Evolutionary conservation across 495 filamentous ascomycete species (phyloP).

Genomic region (Hypomontagnella monticulosa): DNA sequence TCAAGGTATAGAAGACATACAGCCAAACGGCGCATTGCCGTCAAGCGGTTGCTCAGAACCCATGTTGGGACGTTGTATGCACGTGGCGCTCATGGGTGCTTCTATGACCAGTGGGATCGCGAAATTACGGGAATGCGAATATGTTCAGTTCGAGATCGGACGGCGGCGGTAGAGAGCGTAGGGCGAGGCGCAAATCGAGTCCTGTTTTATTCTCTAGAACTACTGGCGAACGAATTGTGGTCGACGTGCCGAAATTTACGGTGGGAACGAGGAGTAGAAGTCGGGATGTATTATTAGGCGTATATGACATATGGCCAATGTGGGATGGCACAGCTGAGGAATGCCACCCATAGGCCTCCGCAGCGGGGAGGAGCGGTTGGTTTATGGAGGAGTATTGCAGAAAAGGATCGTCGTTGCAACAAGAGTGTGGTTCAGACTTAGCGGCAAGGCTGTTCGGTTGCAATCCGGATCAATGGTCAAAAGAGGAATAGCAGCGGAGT

Average conservation of each 20-base stretch:
- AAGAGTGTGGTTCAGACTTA: slow-evolving; percentile 15
- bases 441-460: slow-evolving; percentile 35
- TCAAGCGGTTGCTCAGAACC: slow-evolving; percentile 54
- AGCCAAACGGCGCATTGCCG: slow-evolving; percentile 66
- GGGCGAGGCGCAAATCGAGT: slow-evolving; percentile 11
- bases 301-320: slow-evolving; percentile 15
- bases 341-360: slow-evolving; percentile 22
- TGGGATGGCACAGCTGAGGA: slow-evolving; percentile 18
- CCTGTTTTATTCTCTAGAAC: slow-evolving; percentile 23
- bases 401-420: slow-evolving; percentile 34
- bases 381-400: slow-evolving; percentile 17
- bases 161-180: not conserved
- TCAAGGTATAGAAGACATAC: slow-evolving; percentile 54
- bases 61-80: slow-evolving; percentile 58
- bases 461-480: slow-evolving; percentile 37
- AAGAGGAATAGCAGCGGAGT: slow-evolving; percentile 38
- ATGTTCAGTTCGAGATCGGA: slow-evolving; percentile 3
- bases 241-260: slow-evolving; percentile 20
- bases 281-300: slow-evolving; percentile 22
- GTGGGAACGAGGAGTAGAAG: slow-evolving; percentile 2
- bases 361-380: slow-evolving; percentile 32
- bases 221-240: slow-evolving; percentile 10
- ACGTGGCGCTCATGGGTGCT: slow-evolving; percentile 56
- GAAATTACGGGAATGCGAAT: slow-evolving; percentile 12
- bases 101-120: slow-evolving; percentile 19